Conservation (phyloP, 192 early-diverging fungal genomes). For the Backusella tuberculispora region DNA sequence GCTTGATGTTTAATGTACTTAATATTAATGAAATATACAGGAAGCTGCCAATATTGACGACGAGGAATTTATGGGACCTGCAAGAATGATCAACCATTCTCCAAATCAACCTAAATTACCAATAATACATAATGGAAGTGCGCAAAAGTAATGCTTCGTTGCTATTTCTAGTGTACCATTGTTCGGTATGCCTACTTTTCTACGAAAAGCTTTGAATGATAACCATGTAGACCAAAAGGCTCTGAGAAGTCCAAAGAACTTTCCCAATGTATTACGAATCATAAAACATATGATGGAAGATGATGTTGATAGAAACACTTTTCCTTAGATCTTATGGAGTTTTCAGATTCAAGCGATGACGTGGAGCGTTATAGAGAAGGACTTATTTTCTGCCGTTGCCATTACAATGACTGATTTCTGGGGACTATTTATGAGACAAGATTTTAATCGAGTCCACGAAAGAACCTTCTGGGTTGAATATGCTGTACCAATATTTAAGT, state of each 20-base stretch:
- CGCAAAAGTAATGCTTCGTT: conserved; percentile 1
- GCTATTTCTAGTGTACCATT: conserved; percentile 5
- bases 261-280: conserved; percentile 12
- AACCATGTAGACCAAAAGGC: conserved; percentile 12
- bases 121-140: not conserved
- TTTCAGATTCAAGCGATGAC: not conserved
- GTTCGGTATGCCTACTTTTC: conserved; percentile 7
- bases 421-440: conserved; percentile 17
- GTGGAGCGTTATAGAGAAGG: not conserved
- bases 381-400: not conserved
- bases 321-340: conserved; percentile 15
- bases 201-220: conserved; percentile 16
- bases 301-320: conserved; percentile 18
- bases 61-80: conserved; percentile 17
- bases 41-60: conserved; percentile 4
- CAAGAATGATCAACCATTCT: conserved; percentile 7
- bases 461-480: conserved; percentile 20
- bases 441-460: conserved; percentile 13
- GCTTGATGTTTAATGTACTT: conserved; percentile 5
- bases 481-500: not conserved
- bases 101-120: conserved; percentile 14
- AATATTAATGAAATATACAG: conserved; percentile 21
- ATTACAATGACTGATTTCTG: conserved; percentile 20
- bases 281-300: conserved; percentile 24
- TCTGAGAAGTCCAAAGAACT: conserved; percentile 15